Base-by-base conservation (phyloP, 1,139 yeast genomes). In the Yamadazyma epiphylla region DNA sequence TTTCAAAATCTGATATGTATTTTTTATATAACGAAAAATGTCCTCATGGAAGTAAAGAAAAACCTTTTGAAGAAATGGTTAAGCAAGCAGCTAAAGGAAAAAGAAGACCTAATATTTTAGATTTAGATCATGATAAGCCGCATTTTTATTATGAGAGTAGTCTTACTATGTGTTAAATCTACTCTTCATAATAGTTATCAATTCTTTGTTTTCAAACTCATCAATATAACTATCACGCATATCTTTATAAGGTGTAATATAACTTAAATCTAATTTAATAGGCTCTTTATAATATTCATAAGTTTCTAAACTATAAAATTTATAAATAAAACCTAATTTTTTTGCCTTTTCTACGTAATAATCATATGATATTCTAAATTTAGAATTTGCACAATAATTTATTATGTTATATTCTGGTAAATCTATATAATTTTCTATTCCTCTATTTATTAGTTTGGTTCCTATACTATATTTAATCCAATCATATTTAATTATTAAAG, bases 61-160 rank as follows among this genome's bases (percentile, higher is more conserved):
- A n/a, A n/a, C n/a, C n/a, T n/a, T n/a, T n/a, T n/a, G n/a, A n/a
- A n/a, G n/a, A n/a, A n/a, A n/a, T 19, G 25, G 21, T 11, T 13
- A 19, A 12, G 19, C 16, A 25, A 19, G 21, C 10, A 15, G 26
- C 27, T 9, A 21, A 15, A 24, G 17, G 28, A 22, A 21, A 24
- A 20, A 13, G 27, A 24, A 12, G 27, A 16, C 24, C 24, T 22
- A 24, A 24, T n/a, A n/a, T n/a, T n/a, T n/a, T n/a, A n/a, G n/a
- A n/a, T n/a, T n/a, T n/a, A n/a, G n/a, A n/a, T n/a, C n/a, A n/a
- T n/a, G n/a, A n/a, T n/a, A n/a, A n/a, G n/a, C n/a, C n/a, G n/a
- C n/a, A n/a, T n/a, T n/a, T n/a, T n/a, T n/a, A n/a, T n/a, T n/a
- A n/a, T n/a, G n/a, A n/a, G n/a, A n/a, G n/a, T n/a, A n/a, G n/a